Conservation (phyloP, 495 filamentous ascomycete species). For the Hypoxylon intermedium region DNA sequence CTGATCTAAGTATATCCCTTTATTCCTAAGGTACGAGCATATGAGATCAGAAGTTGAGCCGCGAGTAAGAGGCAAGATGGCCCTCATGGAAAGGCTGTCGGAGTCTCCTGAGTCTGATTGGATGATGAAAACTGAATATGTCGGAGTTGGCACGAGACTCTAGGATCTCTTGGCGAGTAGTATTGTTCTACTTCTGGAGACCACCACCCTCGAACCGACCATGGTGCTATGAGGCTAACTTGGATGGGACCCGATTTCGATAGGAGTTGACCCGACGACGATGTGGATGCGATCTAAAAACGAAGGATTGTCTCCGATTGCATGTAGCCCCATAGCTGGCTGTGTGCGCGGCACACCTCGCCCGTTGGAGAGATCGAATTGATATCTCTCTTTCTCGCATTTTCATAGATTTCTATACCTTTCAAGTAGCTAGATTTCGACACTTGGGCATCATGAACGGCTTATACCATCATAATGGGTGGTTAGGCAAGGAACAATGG, state of each 20-base stretch:
- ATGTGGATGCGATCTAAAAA: constrained; percentile 1
- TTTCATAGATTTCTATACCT: background rate
- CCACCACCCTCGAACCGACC: background rate
- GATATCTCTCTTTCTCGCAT: background rate
- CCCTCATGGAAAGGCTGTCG: background rate
- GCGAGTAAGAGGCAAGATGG: background rate
- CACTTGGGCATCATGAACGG: constrained; percentile 26
- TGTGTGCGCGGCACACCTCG: background rate
- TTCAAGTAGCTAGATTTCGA: background rate
- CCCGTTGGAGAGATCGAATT: background rate
- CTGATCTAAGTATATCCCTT: constrained; percentile 7
- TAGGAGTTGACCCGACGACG: constrained; percentile 21
- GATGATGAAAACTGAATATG: background rate
- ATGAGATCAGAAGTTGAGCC: constrained; percentile 1
- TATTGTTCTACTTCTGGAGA: background rate
- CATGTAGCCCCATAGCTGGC: constrained; percentile 3
- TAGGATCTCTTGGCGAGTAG: constrained; percentile 18
- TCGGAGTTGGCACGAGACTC: constrained; percentile 13
- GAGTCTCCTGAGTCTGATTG: constrained; percentile 21
- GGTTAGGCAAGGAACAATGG: constrained; percentile 41
- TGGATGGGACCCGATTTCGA: background rate
- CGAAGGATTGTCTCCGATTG: constrained; percentile 7
- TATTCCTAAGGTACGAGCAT: constrained; percentile 5
- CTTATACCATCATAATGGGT: constrained; percentile 23
- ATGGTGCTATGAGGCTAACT: constrained; percentile 14